Base-by-base conservation (phyloP, 495 filamentous ascomycete species). In the Xylaria castorea region DNA sequence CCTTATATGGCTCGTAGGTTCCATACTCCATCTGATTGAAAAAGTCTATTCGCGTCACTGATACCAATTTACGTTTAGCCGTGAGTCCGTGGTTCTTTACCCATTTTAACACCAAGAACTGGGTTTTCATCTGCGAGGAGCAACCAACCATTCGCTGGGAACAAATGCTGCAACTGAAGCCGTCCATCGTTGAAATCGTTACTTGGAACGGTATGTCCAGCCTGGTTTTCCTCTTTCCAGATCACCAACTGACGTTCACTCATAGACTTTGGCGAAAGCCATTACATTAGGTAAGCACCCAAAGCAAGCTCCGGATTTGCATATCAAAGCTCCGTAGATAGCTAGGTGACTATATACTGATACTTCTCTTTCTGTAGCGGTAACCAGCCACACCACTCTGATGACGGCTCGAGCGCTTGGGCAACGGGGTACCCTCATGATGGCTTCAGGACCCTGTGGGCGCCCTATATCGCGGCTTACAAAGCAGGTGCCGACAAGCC, bases 61-160 rank as follows among this genome's bases (percentile, higher is more conserved):
- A 82, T 84, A 83, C 55, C 81, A 0, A 18, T 27, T 68, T 18
- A 32, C 14, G 11, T 3, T 2, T 74, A 42, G 85, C 84, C 4
- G 71, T 83, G 82, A 67, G 83, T 83, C 74, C 83, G 0, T 91
- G 88, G 88, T 91, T 91, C 75, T 91, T 87, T 68, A 83, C 80
- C 18, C 86, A 89, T 51, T 84, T 88, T 30, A 73, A 85, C 64
- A 81, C 80, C 61, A 86, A 86, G 55, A 86, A 76, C 44, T 76
- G 74, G 74, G 74, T 74, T 0, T 86, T 85, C 40, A 83, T 84
- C 36, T 84, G 82, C 44, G 83, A 85, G 66, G 75, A 84, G 1
- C 76, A 81, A 8, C 81, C 80, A 66, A 83, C 80, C 14, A 81
- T 62, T 27, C 72, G 74, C 40, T 76, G 73, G 74, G 68, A 76